Conservation (phyloP, 305 asterid species). For the Galium porrigens region DNA sequence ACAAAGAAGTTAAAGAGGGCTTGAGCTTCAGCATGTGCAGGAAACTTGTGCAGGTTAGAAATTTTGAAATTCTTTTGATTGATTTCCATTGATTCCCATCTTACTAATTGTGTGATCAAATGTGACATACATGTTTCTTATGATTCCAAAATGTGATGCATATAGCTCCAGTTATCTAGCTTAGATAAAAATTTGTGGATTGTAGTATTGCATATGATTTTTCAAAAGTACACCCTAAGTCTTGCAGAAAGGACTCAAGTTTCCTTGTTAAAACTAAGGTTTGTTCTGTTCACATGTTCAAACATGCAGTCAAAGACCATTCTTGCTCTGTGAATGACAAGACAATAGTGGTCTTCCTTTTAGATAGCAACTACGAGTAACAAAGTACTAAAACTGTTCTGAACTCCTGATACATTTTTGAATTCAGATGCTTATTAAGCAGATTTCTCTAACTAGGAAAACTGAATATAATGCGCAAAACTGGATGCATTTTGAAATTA, state of each 20-base stretch:
- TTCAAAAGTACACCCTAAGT: not conserved
- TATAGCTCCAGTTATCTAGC: not conserved
- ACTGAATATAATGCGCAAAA: not conserved
- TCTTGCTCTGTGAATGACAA: not conserved
- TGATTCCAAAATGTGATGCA: no score
- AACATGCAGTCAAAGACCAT: not conserved
- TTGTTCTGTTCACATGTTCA: not conserved
- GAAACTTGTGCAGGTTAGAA: conserved; percentile 33
- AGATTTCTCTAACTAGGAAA: not conserved
- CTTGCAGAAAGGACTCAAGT: not conserved
- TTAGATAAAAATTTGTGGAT: not conserved
- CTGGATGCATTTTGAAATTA: not conserved
- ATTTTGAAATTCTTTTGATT: not conserved
- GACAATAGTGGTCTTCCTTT: not conserved
- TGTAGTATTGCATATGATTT: not conserved
- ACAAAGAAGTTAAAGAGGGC: conserved; percentile 27
- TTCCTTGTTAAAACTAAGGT: not conserved
- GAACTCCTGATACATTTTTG: not conserved
- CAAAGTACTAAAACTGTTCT: not conserved
- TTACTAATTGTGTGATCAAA: not conserved
- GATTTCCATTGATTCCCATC: conserved; percentile 1
- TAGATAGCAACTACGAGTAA: not conserved
- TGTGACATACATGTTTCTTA: not conserved
- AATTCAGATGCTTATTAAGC: not conserved
- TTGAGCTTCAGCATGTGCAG: conserved; percentile 38